phyloP scores from a whole-genome alignment of 176 grass and related monocot genomes.

The Eremochloa ophiuroides region DNA sequence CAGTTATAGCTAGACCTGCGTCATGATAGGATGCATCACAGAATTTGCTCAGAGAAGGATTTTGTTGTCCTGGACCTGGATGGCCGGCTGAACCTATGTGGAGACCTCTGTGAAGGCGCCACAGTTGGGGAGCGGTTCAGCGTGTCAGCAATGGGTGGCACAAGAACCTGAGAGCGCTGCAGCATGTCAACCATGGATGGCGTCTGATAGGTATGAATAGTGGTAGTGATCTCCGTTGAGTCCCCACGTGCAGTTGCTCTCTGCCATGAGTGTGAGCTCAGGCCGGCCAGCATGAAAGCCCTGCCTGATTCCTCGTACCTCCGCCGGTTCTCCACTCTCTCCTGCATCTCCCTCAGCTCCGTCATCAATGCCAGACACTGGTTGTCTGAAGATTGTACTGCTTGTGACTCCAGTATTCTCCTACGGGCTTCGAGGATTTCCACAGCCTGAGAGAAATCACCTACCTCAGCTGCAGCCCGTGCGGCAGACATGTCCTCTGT shows the following conservation, averaged over 20 bases:
- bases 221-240: slow-evolving; percentile 53
- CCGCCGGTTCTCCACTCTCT: slow-evolving; percentile 61
- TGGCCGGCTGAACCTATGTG: neutral
- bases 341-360: slow-evolving; percentile 84
- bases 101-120: slow-evolving; percentile 25
- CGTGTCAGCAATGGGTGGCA: slow-evolving; percentile 3
- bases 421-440: slow-evolving; percentile 58
- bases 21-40: slow-evolving; percentile 16
- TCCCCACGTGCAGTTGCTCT: slow-evolving; percentile 78
- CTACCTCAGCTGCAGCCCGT: slow-evolving; percentile 50
- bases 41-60: slow-evolving; percentile 24
- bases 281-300: slow-evolving; percentile 70
- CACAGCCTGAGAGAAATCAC: slow-evolving; percentile 52
- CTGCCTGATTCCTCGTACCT: slow-evolving; percentile 80
- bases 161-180: slow-evolving; percentile 67
- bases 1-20: neutral
- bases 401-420: slow-evolving; percentile 39
- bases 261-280: slow-evolving; percentile 88
- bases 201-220: slow-evolving; percentile 72
- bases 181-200: slow-evolving; percentile 93
- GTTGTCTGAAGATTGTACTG: slow-evolving; percentile 40
- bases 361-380: slow-evolving; percentile 58
- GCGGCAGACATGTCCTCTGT: slow-evolving; percentile 76
- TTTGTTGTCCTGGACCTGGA: slow-evolving; percentile 21
- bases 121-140: slow-evolving; percentile 31